A percentile compares a stretch with the other conserved stretches of the same genome.
These are phyloP conservation scores for Fagopyrum homotropicum DNA, from an alignment of 148 eudicot species.

Conservation along the genomic window DNA sequence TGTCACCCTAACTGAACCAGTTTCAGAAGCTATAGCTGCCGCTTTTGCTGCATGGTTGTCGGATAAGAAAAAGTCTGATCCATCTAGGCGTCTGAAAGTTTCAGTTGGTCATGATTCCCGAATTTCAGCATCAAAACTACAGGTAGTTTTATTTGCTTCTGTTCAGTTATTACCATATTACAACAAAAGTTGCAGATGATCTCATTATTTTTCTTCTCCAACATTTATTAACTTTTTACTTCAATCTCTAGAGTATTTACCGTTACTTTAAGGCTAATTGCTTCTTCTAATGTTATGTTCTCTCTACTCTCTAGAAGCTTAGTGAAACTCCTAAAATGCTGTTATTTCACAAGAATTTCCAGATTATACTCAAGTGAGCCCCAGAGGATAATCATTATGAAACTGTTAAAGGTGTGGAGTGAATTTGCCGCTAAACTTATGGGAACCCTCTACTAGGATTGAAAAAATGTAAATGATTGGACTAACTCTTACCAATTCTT, in stretches of 20 bases:
- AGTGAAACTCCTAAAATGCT: neutral
- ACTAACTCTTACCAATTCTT: neutral
- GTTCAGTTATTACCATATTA: neutral
- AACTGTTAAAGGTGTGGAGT: neutral
- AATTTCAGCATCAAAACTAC: slow-evolving; percentile 81
- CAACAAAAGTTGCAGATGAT: neutral
- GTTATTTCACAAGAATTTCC: neutral
- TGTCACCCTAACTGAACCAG: slow-evolving; percentile 78
- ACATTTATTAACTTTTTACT: neutral
- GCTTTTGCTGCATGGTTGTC: slow-evolving; percentile 89
- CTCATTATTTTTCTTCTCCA: neutral
- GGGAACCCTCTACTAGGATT: neutral
- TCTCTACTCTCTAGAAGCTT: neutral
- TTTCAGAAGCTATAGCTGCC: slow-evolving; percentile 95
- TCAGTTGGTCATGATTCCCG: slow-evolving; percentile 95
- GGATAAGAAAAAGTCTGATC: slow-evolving; percentile 56
- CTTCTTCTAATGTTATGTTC: neutral
- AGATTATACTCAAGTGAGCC: neutral
- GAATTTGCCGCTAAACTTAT: neutral
- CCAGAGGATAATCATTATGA: neutral
- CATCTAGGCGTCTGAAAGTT: slow-evolving; percentile 50
- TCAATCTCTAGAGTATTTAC: neutral
- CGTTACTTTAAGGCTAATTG: neutral
- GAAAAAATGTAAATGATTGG: neutral
- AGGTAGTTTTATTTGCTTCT: slow-evolving; percentile 35